phyloP scores from a whole-genome alignment of 2,329 filamentous ascomycete genomes.

The Sarocladium kiliense region DNA sequence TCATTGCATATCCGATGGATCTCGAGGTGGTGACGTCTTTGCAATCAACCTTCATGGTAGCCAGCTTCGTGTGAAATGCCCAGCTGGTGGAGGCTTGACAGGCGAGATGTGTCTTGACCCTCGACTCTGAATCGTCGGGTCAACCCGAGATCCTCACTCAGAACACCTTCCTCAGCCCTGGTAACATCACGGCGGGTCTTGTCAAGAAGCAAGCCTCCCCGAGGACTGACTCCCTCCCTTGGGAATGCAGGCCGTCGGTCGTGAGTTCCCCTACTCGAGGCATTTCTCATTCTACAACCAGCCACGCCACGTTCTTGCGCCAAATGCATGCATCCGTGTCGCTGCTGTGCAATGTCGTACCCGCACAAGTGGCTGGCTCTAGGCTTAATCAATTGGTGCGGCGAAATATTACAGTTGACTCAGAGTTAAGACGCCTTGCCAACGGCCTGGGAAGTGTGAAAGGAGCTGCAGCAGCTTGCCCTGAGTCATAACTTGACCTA shows the following conservation, averaged over 20 bases:
- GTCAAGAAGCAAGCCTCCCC: not conserved
- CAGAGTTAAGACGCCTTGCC: not conserved
- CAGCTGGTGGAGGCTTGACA: no score
- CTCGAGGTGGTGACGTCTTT: not conserved
- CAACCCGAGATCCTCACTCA: not conserved
- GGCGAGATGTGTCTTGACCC: no score
- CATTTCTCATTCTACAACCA: no score
- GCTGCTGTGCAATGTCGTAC: not conserved
- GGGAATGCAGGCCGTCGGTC: no score
- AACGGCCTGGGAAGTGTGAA: not conserved
- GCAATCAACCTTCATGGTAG: no score
- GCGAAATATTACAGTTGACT: no score
- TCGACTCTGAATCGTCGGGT: not conserved
- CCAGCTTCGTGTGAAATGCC: no score
- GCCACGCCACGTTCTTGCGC: not conserved
- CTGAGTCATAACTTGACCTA: slow-evolving; percentile 6
- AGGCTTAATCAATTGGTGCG: no score
- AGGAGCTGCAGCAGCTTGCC: no score
- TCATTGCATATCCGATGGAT: not conserved
- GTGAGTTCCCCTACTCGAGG: no score
- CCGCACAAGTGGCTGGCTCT: no score
- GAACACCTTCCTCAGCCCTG: not conserved
- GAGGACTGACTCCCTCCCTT: no score
- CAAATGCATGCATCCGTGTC: not conserved
- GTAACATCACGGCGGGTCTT: slow-evolving; percentile 4